These are phyloP conservation scores for Orbilia blumenaviensis DNA, from an alignment of 2,329 filamentous ascomycete species.

Conservation along the genomic window DNA sequence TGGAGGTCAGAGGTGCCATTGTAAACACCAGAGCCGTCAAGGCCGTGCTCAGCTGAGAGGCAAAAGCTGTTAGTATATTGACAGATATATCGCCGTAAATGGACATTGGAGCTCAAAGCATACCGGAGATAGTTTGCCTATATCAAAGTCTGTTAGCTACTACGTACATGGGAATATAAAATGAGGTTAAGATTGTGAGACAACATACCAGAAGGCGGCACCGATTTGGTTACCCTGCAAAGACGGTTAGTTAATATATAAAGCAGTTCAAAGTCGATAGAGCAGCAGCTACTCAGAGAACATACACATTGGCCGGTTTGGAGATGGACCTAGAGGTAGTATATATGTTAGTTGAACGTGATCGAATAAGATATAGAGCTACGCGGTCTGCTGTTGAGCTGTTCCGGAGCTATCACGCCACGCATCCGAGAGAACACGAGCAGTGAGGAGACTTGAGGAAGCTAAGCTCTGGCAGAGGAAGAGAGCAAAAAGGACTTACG, in stretches of 20 bases:
- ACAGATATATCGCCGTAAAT: neutral
- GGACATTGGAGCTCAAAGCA: neutral
- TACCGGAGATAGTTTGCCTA: slow-evolving; percentile 68
- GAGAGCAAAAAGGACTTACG: slow-evolving; percentile 29
- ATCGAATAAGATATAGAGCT: slow-evolving; percentile 15
- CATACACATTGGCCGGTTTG: slow-evolving; percentile 99
- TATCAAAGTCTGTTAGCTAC: slow-evolving; percentile 38
- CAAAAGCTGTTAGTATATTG: neutral
- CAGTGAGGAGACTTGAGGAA: neutral
- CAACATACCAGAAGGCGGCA: slow-evolving; percentile 94
- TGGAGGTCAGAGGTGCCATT: slow-evolving; percentile 98
- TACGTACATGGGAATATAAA: neutral
- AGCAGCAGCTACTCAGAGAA: slow-evolving; percentile 57
- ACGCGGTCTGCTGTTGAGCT: slow-evolving; percentile 12
- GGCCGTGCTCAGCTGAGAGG: slow-evolving; percentile 74
- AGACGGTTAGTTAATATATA: slow-evolving; percentile 53
- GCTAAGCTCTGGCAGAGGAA: too few species aligned
- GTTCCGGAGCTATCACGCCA: slow-evolving; percentile 6
- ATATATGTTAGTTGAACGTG: slow-evolving; percentile 39
- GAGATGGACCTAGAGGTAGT: slow-evolving; percentile 73
- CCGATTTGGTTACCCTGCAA: slow-evolving; percentile 98
- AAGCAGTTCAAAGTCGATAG: slow-evolving; percentile 12
- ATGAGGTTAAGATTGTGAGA: neutral
- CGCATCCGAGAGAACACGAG: neutral
- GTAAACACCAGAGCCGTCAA: slow-evolving; percentile 97